Conservation (phyloP, 495 filamentous ascomycete genomes). For the Penicillium atrosanguineum region DNA sequence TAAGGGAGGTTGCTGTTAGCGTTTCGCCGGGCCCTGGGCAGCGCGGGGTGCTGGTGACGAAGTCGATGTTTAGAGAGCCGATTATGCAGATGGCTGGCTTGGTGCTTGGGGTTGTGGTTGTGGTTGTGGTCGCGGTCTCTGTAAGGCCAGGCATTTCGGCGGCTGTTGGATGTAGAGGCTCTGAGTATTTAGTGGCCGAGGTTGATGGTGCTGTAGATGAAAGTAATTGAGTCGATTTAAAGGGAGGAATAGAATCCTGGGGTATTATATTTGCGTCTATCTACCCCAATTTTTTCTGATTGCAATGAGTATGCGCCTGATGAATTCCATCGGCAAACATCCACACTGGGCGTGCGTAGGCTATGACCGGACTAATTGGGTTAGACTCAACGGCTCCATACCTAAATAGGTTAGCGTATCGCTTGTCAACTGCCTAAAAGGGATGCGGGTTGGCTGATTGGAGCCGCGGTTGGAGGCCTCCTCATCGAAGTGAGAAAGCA, state of each 20-base stretch:
- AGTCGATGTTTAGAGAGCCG: conserved; percentile 30
- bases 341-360: conserved; percentile 6
- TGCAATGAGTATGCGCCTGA: neutral
- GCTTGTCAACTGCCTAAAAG: neutral
- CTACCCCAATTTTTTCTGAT: neutral
- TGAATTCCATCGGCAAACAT: neutral
- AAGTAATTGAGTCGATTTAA: neutral
- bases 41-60: conserved; percentile 25
- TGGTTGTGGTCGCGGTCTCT: neutral
- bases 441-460: neutral
- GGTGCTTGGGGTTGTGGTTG: neutral
- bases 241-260: neutral
- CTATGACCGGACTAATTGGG: neutral
- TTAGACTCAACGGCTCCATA: neutral
- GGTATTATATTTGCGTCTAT: neutral
- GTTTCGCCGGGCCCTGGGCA: conserved; percentile 26
- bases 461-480: neutral
- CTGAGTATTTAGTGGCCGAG: neutral
- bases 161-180: neutral
- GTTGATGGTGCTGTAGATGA: neutral
- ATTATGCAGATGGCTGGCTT: conserved; percentile 21
- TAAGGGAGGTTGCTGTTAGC: conserved; percentile 26
- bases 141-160: conserved; percentile 10
- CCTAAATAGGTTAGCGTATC: neutral
- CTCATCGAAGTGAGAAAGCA: neutral